A percentile compares a stretch with the other conserved stretches of the same genome.
Evolutionary conservation across 345 rosid species (phyloP).

Genomic region (Brassica napus): DNA sequence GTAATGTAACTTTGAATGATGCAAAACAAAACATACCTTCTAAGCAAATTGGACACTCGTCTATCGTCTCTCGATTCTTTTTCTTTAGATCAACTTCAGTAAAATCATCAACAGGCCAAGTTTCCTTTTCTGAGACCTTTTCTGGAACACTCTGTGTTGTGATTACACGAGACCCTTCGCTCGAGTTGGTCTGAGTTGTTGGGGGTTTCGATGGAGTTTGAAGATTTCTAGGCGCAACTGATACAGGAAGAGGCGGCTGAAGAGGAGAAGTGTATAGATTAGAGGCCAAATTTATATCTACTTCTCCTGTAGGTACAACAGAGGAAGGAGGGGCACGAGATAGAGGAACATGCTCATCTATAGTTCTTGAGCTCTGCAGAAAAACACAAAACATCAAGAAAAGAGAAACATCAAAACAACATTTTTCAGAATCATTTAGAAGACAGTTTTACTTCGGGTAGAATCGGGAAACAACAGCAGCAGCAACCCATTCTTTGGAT

Average conservation of each 20-base stretch:
- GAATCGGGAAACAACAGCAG: constrained; percentile 77
- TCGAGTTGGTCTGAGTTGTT: constrained; percentile 43
- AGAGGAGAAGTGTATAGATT: constrained; percentile 71
- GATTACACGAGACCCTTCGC: constrained; percentile 41
- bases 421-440: constrained; percentile 33
- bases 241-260: constrained; percentile 67
- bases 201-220: constrained; percentile 49
- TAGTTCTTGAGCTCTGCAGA: constrained; percentile 56
- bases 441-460: constrained; percentile 62
- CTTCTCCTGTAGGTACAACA: constrained; percentile 49
- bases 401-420: background rate
- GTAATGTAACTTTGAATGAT: background rate
- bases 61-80: constrained; percentile 48
- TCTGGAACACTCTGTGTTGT: constrained; percentile 47
- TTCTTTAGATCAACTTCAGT: constrained; percentile 48
- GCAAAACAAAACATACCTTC: constrained; percentile 65
- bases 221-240: constrained; percentile 44
- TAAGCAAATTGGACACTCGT: constrained; percentile 84
- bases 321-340: constrained; percentile 50
- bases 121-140: constrained; percentile 53
- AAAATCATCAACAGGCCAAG: constrained; percentile 43
- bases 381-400: constrained; percentile 11
- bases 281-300: constrained; percentile 61
- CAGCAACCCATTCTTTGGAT: constrained; percentile 70
- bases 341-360: constrained; percentile 66